Evolutionary conservation across 805 yeast species (phyloP), one percentile per base, ranked within the genome.

Genomic region (Nakazawaea populi): DNA sequence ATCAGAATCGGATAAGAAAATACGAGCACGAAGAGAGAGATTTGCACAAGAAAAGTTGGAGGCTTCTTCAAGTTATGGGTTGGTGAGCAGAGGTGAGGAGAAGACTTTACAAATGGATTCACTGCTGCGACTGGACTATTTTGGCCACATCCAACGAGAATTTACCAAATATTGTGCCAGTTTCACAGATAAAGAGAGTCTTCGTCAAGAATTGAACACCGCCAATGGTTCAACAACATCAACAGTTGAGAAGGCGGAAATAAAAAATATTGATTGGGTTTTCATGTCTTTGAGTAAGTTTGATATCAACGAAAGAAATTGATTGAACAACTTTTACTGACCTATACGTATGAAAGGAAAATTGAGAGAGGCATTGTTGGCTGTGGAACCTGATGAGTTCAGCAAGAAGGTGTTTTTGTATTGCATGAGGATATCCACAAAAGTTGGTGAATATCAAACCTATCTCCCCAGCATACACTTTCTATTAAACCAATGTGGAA

Each of bases 11-110:
- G 11, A 14, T 7, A 43, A 27, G 6, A 11, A 42, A 42, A 29
- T 32, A 5, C 38, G 28, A 28, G 45, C 49, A 5, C 40, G 49
- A 32, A 56, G 5, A 53, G 52, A 0, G 62, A 66, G 4, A 58
- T 61, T 6, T 47, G 53, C 11, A 36, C 40, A 3, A 55, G 54
- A 18, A 54, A 54, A 48, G 41, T 57, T 29, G 36, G 39, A 51
- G 2, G 56, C 56, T 31, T 58, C 60, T 12, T 48, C 55, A 2
- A 73, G 68, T 6, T 79, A 72, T 54, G 87, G 88, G 0, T 66
- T 80, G 46, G 63, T 82, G 6, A 83, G 88, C 55, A 66, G 89
- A 51, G 87, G 88, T 1, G 83, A 77, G 42, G 82, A 76, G 50
- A 60, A 60, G 47, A 60, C 76, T 39, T 67, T 84, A 41, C 82